These are phyloP conservation scores for Rutstroemia sp. DNA, from an alignment of 2,329 filamentous ascomycete genomes.

Conservation along the genomic window DNA sequence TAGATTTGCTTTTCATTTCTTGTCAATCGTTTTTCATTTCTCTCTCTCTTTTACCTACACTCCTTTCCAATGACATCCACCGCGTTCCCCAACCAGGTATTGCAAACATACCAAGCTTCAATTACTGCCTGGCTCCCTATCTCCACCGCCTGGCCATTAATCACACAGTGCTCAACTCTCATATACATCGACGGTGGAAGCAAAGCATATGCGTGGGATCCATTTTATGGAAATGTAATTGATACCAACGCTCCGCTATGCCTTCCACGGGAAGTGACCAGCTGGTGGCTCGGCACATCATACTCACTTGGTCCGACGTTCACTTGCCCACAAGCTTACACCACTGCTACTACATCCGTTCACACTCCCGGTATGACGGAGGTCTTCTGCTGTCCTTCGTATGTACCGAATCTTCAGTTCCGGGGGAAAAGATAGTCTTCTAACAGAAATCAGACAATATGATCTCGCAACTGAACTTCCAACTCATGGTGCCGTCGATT, in stretches of 20 bases:
- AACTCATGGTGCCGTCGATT: not conserved
- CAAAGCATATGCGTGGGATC: conserved; percentile 4
- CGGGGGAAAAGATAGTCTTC: not conserved
- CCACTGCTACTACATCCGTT: conserved; percentile 2
- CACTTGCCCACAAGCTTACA: conserved; percentile 2
- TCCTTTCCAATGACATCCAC: not conserved
- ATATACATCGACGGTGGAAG: not conserved
- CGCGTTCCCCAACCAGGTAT: not conserved
- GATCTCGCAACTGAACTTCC: not conserved
- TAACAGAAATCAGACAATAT: not conserved
- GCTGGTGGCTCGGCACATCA: conserved; percentile 5
- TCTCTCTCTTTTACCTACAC: not conserved
- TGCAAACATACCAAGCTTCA: not conserved
- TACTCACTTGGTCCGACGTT: not conserved
- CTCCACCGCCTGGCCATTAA: conserved; percentile 1
- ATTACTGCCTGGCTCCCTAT: conserved; percentile 2
- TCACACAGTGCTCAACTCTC: not conserved
- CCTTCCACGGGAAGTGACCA: conserved; percentile 1
- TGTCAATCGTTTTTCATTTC: not conserved
- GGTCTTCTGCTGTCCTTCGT: conserved; percentile 5
- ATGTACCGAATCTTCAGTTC: not conserved
- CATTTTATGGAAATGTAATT: not conserved
- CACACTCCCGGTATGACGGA: conserved; percentile 1
- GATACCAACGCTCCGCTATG: conserved; percentile 3
- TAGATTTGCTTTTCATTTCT: not conserved